These are phyloP conservation scores for Mortierella sp. DNA, from an alignment of 371 early-diverging fungal species.

Conservation along the genomic window DNA sequence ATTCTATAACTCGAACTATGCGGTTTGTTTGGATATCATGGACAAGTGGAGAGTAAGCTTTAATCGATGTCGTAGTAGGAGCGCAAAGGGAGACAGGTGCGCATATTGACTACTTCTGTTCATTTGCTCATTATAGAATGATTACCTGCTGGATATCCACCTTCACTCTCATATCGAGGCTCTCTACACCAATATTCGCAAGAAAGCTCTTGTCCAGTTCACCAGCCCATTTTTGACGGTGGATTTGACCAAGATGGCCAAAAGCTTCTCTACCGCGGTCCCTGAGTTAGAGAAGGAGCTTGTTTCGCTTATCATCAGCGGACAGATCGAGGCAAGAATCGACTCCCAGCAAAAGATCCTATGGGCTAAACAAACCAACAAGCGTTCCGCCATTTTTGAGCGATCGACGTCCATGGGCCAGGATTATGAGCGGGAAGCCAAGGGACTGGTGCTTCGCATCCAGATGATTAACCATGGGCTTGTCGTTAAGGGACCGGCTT, in stretches of 20 bases:
- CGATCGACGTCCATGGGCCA: slow-evolving; percentile 67
- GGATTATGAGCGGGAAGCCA: slow-evolving; percentile 70
- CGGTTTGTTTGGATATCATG: slow-evolving; percentile 73
- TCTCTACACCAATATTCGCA: slow-evolving; percentile 75
- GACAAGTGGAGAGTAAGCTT: slow-evolving; percentile 60
- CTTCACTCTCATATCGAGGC: slow-evolving; percentile 75
- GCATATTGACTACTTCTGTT: no score
- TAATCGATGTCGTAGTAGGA: no score
- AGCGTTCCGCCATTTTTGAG: slow-evolving; percentile 73
- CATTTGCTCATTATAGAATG: slow-evolving; percentile 60
- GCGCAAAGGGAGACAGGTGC: no score
- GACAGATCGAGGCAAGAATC: slow-evolving; percentile 79
- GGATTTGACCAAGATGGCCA: slow-evolving; percentile 84
- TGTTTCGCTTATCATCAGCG: slow-evolving; percentile 70
- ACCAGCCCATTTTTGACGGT: slow-evolving; percentile 83
- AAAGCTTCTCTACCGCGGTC: slow-evolving; percentile 71
- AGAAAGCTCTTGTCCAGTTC: slow-evolving; percentile 85
- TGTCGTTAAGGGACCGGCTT: slow-evolving; percentile 48
- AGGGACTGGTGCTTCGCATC: slow-evolving; percentile 68
- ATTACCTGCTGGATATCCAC: slow-evolving; percentile 79
- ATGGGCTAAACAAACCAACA: slow-evolving; percentile 69
- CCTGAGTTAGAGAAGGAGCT: slow-evolving; percentile 77
- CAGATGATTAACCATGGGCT: slow-evolving; percentile 66
- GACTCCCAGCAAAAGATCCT: slow-evolving; percentile 88
- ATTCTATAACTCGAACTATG: slow-evolving; percentile 84